These are phyloP conservation scores for Kodamaea hsintzibuensis DNA, from an alignment of 805 yeast species.

Conservation along the genomic window DNA sequence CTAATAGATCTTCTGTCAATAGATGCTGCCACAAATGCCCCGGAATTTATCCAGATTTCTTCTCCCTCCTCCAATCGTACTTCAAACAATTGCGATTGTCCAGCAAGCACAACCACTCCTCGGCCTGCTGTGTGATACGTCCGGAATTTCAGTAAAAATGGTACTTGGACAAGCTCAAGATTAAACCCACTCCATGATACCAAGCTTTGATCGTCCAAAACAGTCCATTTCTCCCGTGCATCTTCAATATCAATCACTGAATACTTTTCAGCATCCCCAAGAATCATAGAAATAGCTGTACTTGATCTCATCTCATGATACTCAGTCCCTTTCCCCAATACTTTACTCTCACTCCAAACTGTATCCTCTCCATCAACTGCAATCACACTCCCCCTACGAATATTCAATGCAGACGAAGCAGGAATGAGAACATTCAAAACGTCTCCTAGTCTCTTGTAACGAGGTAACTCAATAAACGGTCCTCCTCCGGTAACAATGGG, in stretches of 20 bases:
- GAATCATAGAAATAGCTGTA: conserved; percentile 31
- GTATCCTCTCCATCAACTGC: conserved; percentile 45
- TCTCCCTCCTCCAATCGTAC: conserved; percentile 37
- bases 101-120: conserved; percentile 42
- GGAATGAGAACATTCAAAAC: conserved; percentile 47
- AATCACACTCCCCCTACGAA: conserved; percentile 39
- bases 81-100: conserved; percentile 41
- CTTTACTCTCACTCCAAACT: conserved; percentile 18
- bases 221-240: conserved; percentile 39
- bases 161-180: conserved; percentile 22
- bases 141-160: conserved; percentile 20
- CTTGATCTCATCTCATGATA: conserved; percentile 36
- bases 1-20: neutral
- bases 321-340: conserved; percentile 11
- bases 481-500: conserved; percentile 47
- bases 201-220: conserved; percentile 35
- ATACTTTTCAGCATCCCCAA: conserved; percentile 37
- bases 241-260: conserved; percentile 32
- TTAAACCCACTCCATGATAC: conserved; percentile 51
- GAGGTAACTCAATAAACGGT: conserved; percentile 46
- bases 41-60: conserved; percentile 38
- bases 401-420: conserved; percentile 37
- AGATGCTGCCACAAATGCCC: conserved; percentile 37
- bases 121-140: conserved; percentile 34
- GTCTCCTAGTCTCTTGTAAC: conserved; percentile 44